A percentile compares a stretch with the other conserved stretches of the same genome.
These are phyloP conservation scores for Dactylonectria estremocensis DNA, from an alignment of 2,329 filamentous ascomycete species.

Conservation along the genomic window DNA sequence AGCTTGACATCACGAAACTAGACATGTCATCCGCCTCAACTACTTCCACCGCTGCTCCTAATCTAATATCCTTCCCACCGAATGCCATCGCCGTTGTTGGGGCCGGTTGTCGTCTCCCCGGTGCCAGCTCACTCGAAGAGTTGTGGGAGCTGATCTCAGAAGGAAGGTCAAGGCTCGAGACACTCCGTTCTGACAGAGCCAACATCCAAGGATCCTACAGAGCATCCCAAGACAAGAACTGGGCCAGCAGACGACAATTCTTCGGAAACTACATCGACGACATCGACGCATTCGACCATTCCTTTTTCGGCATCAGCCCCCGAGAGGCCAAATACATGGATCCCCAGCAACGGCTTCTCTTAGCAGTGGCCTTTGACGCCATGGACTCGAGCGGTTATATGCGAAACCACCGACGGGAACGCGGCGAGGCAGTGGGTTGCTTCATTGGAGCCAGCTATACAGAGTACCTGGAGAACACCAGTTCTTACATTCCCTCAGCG, in stretches of 20 bases:
- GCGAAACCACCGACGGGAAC: conserved; percentile 20
- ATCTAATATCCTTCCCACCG: conserved; percentile 24
- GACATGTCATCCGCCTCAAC: conserved; percentile 21
- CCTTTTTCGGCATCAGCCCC: conserved; percentile 59
- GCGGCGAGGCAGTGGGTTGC: conserved; percentile 20
- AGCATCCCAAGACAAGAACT: conserved; percentile 29
- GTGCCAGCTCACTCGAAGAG: conserved; percentile 36
- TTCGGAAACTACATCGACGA: conserved; percentile 36
- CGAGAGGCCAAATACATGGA: conserved; percentile 57
- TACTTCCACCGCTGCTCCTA: neutral
- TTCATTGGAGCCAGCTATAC: conserved; percentile 24
- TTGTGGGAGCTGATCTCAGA: conserved; percentile 42
- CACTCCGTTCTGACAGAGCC: conserved; percentile 33
- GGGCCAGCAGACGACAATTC: conserved; percentile 32
- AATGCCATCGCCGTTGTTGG: conserved; percentile 44
- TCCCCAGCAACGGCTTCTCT: conserved; percentile 56
- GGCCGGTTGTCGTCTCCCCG: conserved; percentile 41
- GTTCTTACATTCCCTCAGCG: conserved; percentile 14
- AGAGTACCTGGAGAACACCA: conserved; percentile 27
- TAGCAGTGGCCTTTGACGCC: conserved; percentile 60
- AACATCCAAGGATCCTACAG: conserved; percentile 32
- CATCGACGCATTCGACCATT: conserved; percentile 53
- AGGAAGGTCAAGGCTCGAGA: conserved; percentile 26
- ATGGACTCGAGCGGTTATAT: conserved; percentile 51
- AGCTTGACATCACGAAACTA: conserved; percentile 34